Evolutionary conservation across 495 filamentous ascomycete genomes (phyloP), one percentile per base, ranked within the genome.

Genomic region (Penicillium canescens): DNA sequence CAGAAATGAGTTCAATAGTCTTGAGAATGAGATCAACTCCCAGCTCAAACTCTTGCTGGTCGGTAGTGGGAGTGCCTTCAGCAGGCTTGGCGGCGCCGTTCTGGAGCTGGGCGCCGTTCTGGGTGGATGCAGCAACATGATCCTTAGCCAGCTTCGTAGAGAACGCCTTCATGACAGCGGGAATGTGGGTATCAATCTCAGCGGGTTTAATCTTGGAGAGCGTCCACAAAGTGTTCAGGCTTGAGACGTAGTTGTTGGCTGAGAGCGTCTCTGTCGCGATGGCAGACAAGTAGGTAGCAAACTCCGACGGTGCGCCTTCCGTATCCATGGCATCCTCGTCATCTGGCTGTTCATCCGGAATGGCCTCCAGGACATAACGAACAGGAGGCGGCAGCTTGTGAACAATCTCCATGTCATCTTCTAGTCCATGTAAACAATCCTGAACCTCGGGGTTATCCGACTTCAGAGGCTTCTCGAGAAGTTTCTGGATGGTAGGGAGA

Each of bases 101-200:
- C 14, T 67, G 61, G 37, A 55, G 50, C 48, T 76, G 70, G 34
- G 69, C 57, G 4, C 63, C 61, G 40, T 69, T 70, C 14, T 78
- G 69, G 7, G 80, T 78, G 46, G 86, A 87, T 45, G 87, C 86
- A 24, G 90, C 86, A 55, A 98, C 86, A 69, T 98, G 93, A 42
- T 99, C 94, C 62, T 94, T 88, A 3, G 91, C 91, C 34, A 98
- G 80, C 64, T 97, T 97, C n/a, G 82, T 78, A 49, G 93, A 91
- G 59, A 99, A 82, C 0, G 91, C 89, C 64, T 96, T 96, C 89
- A 98, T 96, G 45, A 98, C 81, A 21, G 86, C 81, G 9, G 82
- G 80, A 51, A 97, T 90, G 62, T 98, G 93, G 42, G 87, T 78
- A 62, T 98, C 95, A 52, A 99, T 89, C 53, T 92, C 86, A 11